Conservation (phyloP, 2,329 filamentous ascomycete genomes). For the Corynespora cassiicola region DNA sequence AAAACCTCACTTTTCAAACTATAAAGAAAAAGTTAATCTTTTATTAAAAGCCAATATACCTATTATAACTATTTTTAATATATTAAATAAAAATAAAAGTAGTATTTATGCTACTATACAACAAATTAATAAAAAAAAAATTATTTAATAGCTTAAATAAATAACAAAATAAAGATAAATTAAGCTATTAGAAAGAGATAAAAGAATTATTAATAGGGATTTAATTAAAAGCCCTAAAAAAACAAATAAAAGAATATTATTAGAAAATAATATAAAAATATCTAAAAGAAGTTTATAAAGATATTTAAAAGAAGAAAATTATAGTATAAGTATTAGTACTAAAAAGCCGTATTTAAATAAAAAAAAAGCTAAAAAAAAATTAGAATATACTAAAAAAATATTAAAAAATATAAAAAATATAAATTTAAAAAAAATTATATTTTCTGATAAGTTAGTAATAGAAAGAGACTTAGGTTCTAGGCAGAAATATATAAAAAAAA, state of each 20-base stretch:
- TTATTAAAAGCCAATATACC: no score
- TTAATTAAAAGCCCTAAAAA: not conserved
- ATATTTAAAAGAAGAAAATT: no score
- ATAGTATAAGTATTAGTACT: not conserved
- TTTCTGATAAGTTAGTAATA: no score
- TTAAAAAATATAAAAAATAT: not conserved
- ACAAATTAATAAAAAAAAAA: no score
- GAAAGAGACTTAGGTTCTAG: no score
- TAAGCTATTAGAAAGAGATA: not conserved
- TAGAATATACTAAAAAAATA: not conserved
- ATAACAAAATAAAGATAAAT: not conserved
- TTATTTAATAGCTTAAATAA: not conserved
- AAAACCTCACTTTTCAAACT: no score
- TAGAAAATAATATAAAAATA: no score
- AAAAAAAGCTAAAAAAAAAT: not conserved
- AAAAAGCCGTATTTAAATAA: not conserved
- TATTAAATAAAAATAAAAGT: not conserved
- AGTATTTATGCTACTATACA: not conserved
- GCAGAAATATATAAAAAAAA: no score
- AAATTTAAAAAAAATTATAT: constrained; percentile 2
- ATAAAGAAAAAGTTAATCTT: not conserved
- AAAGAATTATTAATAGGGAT: not conserved
- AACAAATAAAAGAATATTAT: not conserved
- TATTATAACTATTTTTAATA: not conserved
- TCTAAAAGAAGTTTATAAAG: no score